Evolutionary conservation across 495 filamentous ascomycete genomes (phyloP), one percentile per base, ranked within the genome.

Genomic region (Hypoxylon fragiforme): DNA sequence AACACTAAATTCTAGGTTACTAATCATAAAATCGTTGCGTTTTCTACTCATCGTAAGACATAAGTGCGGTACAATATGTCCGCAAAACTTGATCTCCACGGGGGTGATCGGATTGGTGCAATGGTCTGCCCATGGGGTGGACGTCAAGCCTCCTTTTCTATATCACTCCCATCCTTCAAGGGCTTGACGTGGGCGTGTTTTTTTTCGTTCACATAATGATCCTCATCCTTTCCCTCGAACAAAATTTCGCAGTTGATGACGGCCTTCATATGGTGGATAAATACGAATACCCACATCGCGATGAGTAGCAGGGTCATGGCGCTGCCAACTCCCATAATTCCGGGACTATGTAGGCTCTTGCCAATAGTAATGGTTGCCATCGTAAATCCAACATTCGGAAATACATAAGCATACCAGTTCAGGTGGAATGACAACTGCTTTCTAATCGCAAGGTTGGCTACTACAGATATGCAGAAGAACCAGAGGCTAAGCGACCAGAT

Each of bases 401-500:
- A 85, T 2, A 85, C 74, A 46, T 79, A 77, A 4, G 74, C 74
- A 65, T 77, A 84, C 79, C 81, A 84, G 19, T 73, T 74, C 14
- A 83, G 63, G 61, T 77, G 77, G 55, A 80, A 84, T 44, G 43
- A 66, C 38, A 77, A 73, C n/a, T 85, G 73, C 14, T 74, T 75
- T 37, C 77, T 71, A 3, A 77, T 73, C 7, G 66, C 66, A 15
- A 86, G 56, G 7, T 81, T 77, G 1, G 79, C 80, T 15, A 84
- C 66, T 7, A 77, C 54, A 0, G 84, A 81, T 3, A 85, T 73
- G 26, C 71, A 73, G 64, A 89, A 89, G 73, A 89, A 89, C 86
- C 86, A 90, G 26, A 89, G 75, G 31, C 79, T 81, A 9, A 90
- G 68, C 0, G 79, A 78, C 87, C 87, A 91, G 2, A 91, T 72